These are phyloP conservation scores for Penicillium sp. DNA, from an alignment of 2,329 filamentous ascomycete genomes.

Conservation along the genomic window DNA sequence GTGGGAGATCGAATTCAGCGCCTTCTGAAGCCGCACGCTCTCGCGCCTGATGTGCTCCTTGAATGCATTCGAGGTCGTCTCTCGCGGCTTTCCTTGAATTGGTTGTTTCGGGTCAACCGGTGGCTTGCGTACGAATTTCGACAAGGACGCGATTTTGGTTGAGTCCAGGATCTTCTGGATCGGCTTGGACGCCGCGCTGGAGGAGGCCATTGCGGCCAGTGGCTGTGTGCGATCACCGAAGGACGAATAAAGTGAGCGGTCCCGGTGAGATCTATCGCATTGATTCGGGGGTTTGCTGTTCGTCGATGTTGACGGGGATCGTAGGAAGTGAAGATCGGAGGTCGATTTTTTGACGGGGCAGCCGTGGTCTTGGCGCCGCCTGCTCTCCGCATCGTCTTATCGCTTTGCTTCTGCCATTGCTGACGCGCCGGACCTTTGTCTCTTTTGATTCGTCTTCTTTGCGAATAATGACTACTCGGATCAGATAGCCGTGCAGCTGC, in stretches of 20 bases:
- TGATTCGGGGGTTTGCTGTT: conserved; percentile 5
- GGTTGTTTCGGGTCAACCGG: conserved; percentile 33
- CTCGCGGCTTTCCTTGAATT: conserved; percentile 44
- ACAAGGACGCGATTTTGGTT: conserved; percentile 38
- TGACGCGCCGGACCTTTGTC: background rate
- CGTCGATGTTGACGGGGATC: conserved; percentile 5
- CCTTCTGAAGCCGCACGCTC: conserved; percentile 43
- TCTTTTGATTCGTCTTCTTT: background rate
- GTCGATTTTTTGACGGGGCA: conserved; percentile 38
- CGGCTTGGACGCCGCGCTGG: conserved; percentile 22
- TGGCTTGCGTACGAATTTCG: conserved; percentile 37
- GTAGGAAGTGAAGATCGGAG: conserved; percentile 18
- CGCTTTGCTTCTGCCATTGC: conserved; percentile 11
- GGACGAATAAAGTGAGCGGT: background rate
- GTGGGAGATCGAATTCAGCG: conserved; percentile 48
- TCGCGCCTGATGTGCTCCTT: conserved; percentile 39
- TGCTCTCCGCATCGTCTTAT: conserved; percentile 28
- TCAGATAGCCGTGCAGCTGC: background rate
- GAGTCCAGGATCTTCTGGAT: conserved; percentile 40
- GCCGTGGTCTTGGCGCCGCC: conserved; percentile 24
- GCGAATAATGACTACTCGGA: conserved; percentile 19
- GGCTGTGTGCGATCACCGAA: conserved; percentile 15
- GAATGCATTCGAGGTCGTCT: conserved; percentile 44
- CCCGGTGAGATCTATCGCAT: conserved; percentile 21
- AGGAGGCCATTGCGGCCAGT: conserved; percentile 38